Evolutionary conservation across 2,329 filamentous ascomycete species (phyloP), one percentile per base, ranked within the genome.

Genomic region (Beauveria rudraprayagi): DNA sequence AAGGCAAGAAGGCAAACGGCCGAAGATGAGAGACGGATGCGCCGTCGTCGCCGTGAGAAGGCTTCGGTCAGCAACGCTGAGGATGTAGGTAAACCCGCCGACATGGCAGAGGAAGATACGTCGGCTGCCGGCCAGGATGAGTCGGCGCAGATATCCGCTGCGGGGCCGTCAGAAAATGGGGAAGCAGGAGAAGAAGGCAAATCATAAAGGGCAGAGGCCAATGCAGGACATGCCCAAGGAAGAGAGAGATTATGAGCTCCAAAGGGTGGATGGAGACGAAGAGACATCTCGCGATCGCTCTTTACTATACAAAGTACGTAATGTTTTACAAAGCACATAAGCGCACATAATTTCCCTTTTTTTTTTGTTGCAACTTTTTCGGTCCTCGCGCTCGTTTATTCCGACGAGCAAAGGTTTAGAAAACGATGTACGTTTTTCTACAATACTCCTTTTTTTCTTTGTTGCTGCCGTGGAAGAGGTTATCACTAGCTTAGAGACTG

Each of bases 1-100:
- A 81, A 78, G 71, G 74, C 77, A 64, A 72, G 81, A 67, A 77
- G 89, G 69, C 88, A 92, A 70, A 91, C 85, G 63, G 90, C 90
- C 1, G 90, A 94, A 67, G 89, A 91, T 65, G 91, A 95, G 74
- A 79, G 91, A 59, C 82, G 85, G 61, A 78, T 83, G 65, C 77
- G 90, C 47, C 78, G 91, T 67, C 76, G 89, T 64, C 78, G 90
- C 66, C 78, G 89, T 65, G 83, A 88, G 62, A 87, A 84, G 68
- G 79, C 81, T 10, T 73, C 74, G 14, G 70, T 73, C 17, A 78
- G 66, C 50, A 68, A 71, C 50, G 55, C 66, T 16, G 70, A 73
- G 62, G 64, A 64, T 54, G 58, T 65, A 37, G 56, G 61, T 40
- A 60, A 61, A 61, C 5, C 37, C 16, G 44, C 60, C 8, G 68